Evolutionary conservation across 768 basidiomycete species (phyloP), one percentile per base, ranked within the genome.

Genomic region (Leccinum longicurvipes): DNA sequence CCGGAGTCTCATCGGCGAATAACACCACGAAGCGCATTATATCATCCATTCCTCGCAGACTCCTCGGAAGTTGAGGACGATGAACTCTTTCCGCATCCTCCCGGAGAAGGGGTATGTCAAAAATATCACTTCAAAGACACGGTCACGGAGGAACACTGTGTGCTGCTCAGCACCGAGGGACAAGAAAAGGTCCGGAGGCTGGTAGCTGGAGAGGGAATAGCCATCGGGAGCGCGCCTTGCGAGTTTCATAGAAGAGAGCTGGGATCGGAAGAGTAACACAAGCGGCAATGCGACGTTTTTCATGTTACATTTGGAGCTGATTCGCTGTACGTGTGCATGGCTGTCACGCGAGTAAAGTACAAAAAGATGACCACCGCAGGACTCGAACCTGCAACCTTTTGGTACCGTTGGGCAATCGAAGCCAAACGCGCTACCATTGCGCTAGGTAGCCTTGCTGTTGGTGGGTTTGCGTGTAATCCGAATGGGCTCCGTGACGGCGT

Each of bases 301-400:
- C 15, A 31, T 58, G 41, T 23, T 45, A 56, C 23, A 10, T 39
- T 39, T 49, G 21, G 15, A 21, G 14, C 17, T 27, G 15, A 19
- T 31, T 45, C 24, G 15, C n/a, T 21, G 28, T 36, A 28, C 19
- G 34, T 15, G 34, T 24, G 46, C 1, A 19, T 19, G 31, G 21
- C 17, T 6, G 36, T 17, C 34, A 15, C 8, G 15, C 4, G 21
- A 17, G 17, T 6, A 5, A 36, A 10, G 36, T n/a, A 42, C 54
- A 55, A 55, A 31, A 4, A 17, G 58, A 68, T 88, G 87, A 89
- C 83, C 85, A 87, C 87, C 85, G 87, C 89, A 89, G 89, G 89
- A 88, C 87, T 91, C 87, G 89, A 91, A 91, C 89, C 89, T 91
- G 88, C 89, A 91, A 86, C 89, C 89, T 90, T 87, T 89, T 89